Percentiles rank a stretch among this genome's conserved stretches.
Conservation (phyloP, 257 asterid genomes). For the Catharanthus roseus region DNA sequence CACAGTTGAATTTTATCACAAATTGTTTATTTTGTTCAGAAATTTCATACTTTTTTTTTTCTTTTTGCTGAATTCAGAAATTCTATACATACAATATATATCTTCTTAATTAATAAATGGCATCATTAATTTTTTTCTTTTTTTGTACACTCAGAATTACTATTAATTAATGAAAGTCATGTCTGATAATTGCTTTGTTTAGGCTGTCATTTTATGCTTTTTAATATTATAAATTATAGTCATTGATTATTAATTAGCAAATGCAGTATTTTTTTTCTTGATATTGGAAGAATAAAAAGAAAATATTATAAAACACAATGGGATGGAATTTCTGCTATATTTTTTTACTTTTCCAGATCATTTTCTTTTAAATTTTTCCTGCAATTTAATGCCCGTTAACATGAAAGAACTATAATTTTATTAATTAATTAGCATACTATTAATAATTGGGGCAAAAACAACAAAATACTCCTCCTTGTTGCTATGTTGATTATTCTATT, state of each 20-base stretch:
- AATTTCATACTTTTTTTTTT: too few relatives aligned
- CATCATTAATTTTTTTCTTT: too few relatives aligned
- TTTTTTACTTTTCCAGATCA: not conserved
- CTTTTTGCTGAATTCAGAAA: too few relatives aligned
- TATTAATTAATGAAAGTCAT: not conserved
- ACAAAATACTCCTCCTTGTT: not conserved
- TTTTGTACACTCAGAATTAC: too few relatives aligned
- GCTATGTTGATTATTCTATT: not conserved
- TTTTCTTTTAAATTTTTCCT: too few relatives aligned
- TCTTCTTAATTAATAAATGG: too few relatives aligned
- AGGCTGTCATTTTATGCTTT: slow-evolving; percentile 1
- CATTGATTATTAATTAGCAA: not conserved
- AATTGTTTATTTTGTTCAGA: not conserved
- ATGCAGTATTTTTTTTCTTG: not conserved
- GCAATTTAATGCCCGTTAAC: not conserved
- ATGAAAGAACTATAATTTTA: not conserved
- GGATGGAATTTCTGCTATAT: not conserved
- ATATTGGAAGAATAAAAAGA: not conserved
- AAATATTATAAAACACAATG: not conserved
- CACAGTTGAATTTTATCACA: not conserved
- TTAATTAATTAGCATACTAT: too few relatives aligned
- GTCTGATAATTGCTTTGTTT: not conserved
- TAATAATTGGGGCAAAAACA: not conserved
- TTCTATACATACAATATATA: too few relatives aligned
- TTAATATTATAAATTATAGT: not conserved